Conservation (phyloP, 176 grass and related monocot species). For the Triticum turgidum region DNA sequence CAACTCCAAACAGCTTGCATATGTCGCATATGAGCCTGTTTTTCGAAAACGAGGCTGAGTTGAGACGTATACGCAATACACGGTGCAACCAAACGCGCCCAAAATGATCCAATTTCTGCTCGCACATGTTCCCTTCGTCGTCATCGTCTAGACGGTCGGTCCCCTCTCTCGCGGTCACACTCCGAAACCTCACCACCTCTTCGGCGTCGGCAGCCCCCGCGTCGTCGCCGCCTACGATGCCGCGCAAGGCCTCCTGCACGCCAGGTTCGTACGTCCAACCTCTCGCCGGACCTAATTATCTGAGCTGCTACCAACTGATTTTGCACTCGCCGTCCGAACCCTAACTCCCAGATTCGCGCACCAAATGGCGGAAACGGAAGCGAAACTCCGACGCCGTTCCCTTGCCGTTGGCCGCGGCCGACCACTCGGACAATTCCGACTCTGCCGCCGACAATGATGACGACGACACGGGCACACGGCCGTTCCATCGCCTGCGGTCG, state of each 20-base stretch:
- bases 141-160: background rate
- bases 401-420: conserved; percentile 15
- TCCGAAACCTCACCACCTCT: background rate
- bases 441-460: conserved; percentile 22
- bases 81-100: too few relatives aligned
- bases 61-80: too few relatives aligned
- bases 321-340: background rate
- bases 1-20: too few relatives aligned
- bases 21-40: too few relatives aligned
- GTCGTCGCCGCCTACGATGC: conserved; percentile 38
- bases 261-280: conserved; percentile 40
- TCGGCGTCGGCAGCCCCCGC: background rate
- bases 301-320: background rate
- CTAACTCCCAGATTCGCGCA: conserved; percentile 68
- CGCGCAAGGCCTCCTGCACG: conserved; percentile 49
- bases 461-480: background rate
- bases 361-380: conserved; percentile 93
- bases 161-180: background rate
- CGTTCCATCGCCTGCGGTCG: background rate
- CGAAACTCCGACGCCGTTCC: conserved; percentile 46
- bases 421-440: conserved; percentile 29
- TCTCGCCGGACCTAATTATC: background rate
- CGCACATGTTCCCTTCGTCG: background rate
- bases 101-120: too few relatives aligned
- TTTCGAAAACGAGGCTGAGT: too few relatives aligned